Evolutionary conservation across 2,329 filamentous ascomycete genomes (phyloP), one percentile per base, ranked within the genome.

Genomic region (Fusarium sp.): DNA sequence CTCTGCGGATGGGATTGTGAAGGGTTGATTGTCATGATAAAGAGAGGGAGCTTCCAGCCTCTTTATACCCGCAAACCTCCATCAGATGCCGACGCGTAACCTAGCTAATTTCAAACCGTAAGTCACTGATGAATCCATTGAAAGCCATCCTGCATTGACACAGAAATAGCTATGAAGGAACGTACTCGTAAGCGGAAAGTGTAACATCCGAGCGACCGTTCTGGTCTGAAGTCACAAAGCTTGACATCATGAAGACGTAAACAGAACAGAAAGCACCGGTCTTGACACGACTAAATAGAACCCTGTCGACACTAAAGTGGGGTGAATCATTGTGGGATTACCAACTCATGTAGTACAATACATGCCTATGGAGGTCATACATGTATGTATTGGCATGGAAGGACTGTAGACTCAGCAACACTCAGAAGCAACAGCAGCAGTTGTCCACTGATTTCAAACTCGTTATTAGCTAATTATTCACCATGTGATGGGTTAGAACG

Each of bases 101-200:
- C 27, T 27, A 27, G 27, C 2, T 27, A 27, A 6, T 3, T 20
- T 25, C 12, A 2, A 25, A 13, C 0, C 1, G 2, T 7, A 3
- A 11, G 12, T 11, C 17, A 11, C 4, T 7, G 12, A 18, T 2
- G 6, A n/a, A 17, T 25, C 8, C 8, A 25, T 0, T 6, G 22
- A 18, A 17, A 2, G 8, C 12, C 8, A 17, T 9, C 2, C 2
- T 15, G 7, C n/a, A 35, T 18, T 13, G 13, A 8, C 3, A 7
- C 17, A 11, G 14, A 36, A 22, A 35, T 4, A 20, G 9, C 22
- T 4, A 52, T 15, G 9, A 12, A 20, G 0, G 3, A 8, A 25
- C 9, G 17, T 36, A 20, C 7, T 3, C 31, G 8, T 52, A 6
- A 36, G 33, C 17, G 13, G 31, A 8, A 36, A 15, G 33, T 20